Conservation (phyloP, 164 flowering plant species). For the Saururus chinensis region DNA sequence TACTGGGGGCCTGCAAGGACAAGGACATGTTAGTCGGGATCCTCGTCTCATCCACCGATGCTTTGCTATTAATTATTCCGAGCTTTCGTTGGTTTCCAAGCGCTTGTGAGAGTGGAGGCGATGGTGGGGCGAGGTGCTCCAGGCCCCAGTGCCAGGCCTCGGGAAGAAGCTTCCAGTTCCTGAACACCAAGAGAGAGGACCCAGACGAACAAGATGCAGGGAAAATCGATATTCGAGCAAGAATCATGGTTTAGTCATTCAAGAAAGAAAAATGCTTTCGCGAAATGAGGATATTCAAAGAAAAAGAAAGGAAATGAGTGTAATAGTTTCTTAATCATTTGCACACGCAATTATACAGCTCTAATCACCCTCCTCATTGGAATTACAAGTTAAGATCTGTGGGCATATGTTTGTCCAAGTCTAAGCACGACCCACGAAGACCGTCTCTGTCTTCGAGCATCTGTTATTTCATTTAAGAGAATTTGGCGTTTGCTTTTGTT, state of each 20-base stretch:
- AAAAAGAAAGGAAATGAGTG: neutral
- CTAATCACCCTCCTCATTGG: too few relatives aligned
- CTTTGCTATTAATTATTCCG: neutral
- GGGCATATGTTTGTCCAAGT: neutral
- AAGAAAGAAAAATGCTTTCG: neutral
- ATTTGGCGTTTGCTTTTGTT: constrained; percentile 3
- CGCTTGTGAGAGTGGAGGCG: neutral
- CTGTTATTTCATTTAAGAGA: neutral
- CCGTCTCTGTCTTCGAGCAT: neutral
- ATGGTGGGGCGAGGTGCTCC: neutral
- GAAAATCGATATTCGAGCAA: neutral
- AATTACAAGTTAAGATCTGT: neutral
- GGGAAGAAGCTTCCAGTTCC: constrained; percentile 4
- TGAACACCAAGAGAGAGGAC: neutral
- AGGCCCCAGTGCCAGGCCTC: neutral
- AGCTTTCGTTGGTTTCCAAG: neutral
- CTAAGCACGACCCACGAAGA: neutral
- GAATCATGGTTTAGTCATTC: neutral
- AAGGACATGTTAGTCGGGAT: neutral
- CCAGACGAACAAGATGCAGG: neutral
- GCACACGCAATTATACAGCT: neutral
- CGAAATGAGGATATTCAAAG: neutral
- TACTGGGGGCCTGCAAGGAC: neutral
- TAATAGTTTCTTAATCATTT: neutral
- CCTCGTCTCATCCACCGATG: neutral